Base-by-base conservation (phyloP, 1,139 yeast genomes). In the Candida gigantensis region DNA sequence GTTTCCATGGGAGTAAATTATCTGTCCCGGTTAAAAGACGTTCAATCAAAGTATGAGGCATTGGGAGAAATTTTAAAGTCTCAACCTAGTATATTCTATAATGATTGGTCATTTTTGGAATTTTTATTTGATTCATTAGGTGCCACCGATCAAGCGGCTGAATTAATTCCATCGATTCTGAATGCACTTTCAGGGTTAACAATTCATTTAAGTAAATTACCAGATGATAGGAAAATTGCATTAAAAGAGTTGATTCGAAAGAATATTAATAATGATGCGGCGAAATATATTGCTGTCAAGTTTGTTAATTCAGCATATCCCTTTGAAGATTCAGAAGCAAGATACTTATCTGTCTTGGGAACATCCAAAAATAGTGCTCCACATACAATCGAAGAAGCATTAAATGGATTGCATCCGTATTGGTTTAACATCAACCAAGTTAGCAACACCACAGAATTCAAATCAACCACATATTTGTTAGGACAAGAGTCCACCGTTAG, bases 321-420 rank as follows among this genome's bases (percentile, higher is more conserved):
- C 1, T 89, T 89, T 49, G 52, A 68, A 36, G 90, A 88, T 53
- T 57, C 85, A 0, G 77, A 77, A 29, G 87, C 94, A 0, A 70
- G 97, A 42, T 52, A 76, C 36, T 61, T 87, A 27, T 83, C 92
- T 52, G 57, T 89, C 13, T 57, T 84, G 35, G 96, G 89, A 6
- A 60, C 87, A 8, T 62, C 77, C 12, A 52, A 68, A 18, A 60
- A 58, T 3, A 84, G 84, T 47, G 68, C 85, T 36, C 71, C 87
- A 1, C 96, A 88, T 46, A 77, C 83, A 0, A 65, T 81, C 10
- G 96, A 89, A 51, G 97, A 89, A 56, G 84, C 96, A 0, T 59
- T 60, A n/a, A 78, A 78, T 42, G 97, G 97, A 0, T 65, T 92
- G 19, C 81, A 87, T 53, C 97, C 97, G 0, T 77, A 85, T 51